Base-by-base conservation (phyloP, 192 early-diverging fungal species). In the Entrophospora sp. region DNA sequence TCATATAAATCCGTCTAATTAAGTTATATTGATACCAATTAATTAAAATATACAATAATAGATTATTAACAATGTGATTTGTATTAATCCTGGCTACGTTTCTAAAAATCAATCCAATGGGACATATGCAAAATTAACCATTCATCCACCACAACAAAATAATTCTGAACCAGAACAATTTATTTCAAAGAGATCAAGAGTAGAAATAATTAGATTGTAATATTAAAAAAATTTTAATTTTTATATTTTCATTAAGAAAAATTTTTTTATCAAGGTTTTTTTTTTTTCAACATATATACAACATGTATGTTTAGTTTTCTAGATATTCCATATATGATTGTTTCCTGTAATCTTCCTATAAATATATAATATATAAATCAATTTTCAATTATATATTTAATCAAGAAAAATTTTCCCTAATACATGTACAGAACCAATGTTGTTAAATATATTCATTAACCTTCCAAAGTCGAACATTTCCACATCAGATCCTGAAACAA, bases 51-150 rank as follows among this genome's bases (percentile, higher is more conserved):
- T 36, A 38, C 13, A 8, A 12, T 31, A 24, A 18, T 62, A 78
- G 74, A 73, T 71, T 7, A 81, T 93, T 6, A 89, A 91, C 34
- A 85, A 89, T 52, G 81, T 83, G 0, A 66, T 97, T 0, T 78
- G 91, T 65, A 72, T 98, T 30, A 98, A 98, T 65, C 91, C 96
- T 0, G 92, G 91, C 0, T 73, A 83, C 28, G 69, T 89, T 2
- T 76, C 84, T 13, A 92, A 88, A 65, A 80, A 81, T 7, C 77
- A 84, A 28, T 53, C 81, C 3, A 85, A 85, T n/a, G 94, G 93
- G 4, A 95, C 90, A 8, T 96, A 86, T 79, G 90, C 90, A 31
- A 79, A 75, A 40, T 40, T 95, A 10, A 83, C 73, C 27, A 83
- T 95, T 31, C 84, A 85, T 68, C 88, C 92, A 18, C 61, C 86